Conservation (phyloP, 2,329 filamentous ascomycete genomes). For the Cladosporium halotolerans region DNA sequence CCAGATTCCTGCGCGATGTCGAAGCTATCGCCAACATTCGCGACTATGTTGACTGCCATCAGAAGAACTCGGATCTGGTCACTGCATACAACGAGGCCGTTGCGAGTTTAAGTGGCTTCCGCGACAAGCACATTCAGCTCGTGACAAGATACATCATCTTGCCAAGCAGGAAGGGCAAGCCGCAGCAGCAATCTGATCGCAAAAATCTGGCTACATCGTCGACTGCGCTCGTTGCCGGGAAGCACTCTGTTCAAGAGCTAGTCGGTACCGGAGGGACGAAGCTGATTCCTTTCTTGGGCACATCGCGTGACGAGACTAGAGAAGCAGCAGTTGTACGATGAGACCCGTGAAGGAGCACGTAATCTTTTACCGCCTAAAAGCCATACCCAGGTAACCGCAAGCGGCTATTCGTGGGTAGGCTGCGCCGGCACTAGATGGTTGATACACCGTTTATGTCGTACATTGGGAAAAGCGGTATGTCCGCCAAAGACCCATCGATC, state of each 20-base stretch:
- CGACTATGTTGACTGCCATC: slow-evolving; percentile 34
- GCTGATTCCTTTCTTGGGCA: slow-evolving; percentile 48
- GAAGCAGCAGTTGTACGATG: slow-evolving; percentile 14
- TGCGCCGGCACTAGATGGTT: too few species aligned
- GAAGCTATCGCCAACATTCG: slow-evolving; percentile 41
- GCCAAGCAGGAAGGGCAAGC: slow-evolving; percentile 26
- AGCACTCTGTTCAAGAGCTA: slow-evolving; percentile 33
- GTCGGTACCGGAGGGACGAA: slow-evolving; percentile 48
- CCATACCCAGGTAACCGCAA: too few species aligned
- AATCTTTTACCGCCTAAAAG: not conserved
- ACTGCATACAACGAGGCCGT: slow-evolving; percentile 44
- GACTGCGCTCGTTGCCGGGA: slow-evolving; percentile 30
- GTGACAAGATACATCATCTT: slow-evolving; percentile 50
- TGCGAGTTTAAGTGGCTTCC: slow-evolving; percentile 40
- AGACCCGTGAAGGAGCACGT: not conserved
- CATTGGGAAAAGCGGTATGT: slow-evolving; percentile 24
- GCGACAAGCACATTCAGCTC: slow-evolving; percentile 48
- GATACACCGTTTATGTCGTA: slow-evolving; percentile 14
- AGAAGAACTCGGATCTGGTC: slow-evolving; percentile 31
- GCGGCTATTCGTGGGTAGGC: too few species aligned
- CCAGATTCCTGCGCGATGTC: slow-evolving; percentile 45
- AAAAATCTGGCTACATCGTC: slow-evolving; percentile 43
- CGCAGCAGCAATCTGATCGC: slow-evolving; percentile 23
- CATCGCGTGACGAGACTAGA: slow-evolving; percentile 45
- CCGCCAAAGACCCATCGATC: slow-evolving; percentile 18